These are phyloP conservation scores for Sungouiella blattae DNA, from an alignment of 805 yeast species.

Conservation along the genomic window DNA sequence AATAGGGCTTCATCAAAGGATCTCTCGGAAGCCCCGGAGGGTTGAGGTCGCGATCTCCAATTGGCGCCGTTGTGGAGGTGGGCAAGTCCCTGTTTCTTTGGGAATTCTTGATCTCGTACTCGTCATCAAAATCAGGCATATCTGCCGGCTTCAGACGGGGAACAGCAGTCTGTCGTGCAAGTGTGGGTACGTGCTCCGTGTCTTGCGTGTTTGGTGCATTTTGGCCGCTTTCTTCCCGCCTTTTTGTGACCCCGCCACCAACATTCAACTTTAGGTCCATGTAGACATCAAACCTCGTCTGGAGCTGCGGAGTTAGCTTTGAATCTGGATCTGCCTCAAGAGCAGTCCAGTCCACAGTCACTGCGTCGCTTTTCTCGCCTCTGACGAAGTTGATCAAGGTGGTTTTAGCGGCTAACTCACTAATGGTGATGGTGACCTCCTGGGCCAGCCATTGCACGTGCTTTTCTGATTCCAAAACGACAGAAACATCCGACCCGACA, in stretches of 20 bases:
- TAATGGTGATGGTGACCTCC: background rate
- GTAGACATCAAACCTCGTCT: background rate
- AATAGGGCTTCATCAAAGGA: constrained; percentile 41
- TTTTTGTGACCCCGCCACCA: background rate
- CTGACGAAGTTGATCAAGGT: constrained; percentile 1
- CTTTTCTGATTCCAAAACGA: background rate
- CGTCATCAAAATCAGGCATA: constrained; percentile 55
- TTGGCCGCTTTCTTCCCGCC: background rate
- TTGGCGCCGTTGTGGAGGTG: constrained; percentile 7
- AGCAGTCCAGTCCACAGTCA: constrained; percentile 1
- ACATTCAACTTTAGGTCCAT: background rate
- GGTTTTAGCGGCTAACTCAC: background rate
- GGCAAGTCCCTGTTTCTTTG: no score
- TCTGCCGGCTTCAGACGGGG: constrained; percentile 22
- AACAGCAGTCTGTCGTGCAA: background rate
- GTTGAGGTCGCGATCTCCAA: constrained; percentile 51
- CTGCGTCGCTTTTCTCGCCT: background rate
- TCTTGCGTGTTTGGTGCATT: background rate
- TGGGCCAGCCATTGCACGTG: constrained; percentile 2
- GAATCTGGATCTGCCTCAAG: background rate
- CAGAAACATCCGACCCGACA: background rate
- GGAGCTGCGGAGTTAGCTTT: background rate
- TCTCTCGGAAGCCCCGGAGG: constrained; percentile 42
- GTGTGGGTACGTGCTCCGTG: background rate
- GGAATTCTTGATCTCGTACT: constrained; percentile 34